Evolutionary conservation across 192 early-diverging fungal genomes (phyloP).

Genomic region (Coemansia umbellata): DNA sequence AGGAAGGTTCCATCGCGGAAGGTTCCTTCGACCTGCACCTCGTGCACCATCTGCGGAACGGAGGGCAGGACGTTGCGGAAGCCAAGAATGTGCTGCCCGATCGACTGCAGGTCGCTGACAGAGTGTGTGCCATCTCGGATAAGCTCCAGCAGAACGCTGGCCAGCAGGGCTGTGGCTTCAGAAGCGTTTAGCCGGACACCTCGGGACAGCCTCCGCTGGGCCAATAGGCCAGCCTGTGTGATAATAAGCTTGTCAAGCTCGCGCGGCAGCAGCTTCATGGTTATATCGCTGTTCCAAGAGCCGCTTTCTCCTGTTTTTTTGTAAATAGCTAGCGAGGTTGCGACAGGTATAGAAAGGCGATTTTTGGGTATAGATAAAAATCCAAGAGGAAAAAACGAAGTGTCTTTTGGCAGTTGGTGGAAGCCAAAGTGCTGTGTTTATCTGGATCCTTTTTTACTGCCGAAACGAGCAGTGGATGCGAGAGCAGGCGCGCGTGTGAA

Average conservation of each 20-base stretch:
- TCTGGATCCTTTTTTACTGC: too few relatives aligned
- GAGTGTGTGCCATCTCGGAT: slow-evolving; percentile 87
- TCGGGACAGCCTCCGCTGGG: slow-evolving; percentile 86
- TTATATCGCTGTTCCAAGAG: not conserved
- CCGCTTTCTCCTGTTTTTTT: not conserved
- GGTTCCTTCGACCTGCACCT: slow-evolving; percentile 91
- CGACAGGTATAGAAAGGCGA: not conserved
- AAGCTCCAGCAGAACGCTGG: slow-evolving; percentile 78
- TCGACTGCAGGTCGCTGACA: slow-evolving; percentile 81
- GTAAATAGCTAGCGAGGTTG: not conserved
- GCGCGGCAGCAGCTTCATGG: slow-evolving; percentile 79
- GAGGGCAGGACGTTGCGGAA: slow-evolving; percentile 74
- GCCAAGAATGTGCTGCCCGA: slow-evolving; percentile 86
- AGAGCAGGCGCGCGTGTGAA: too few relatives aligned
- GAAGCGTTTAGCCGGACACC: slow-evolving; percentile 84
- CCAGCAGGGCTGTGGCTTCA: slow-evolving; percentile 87
- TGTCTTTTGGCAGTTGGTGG: too few relatives aligned
- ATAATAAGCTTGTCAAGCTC: slow-evolving; percentile 94
- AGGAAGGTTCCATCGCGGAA: slow-evolving; percentile 93
- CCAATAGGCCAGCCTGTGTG: slow-evolving; percentile 80
- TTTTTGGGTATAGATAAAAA: not conserved
- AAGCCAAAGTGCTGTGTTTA: too few relatives aligned
- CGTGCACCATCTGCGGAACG: slow-evolving; percentile 65
- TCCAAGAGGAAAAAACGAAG: too few relatives aligned
- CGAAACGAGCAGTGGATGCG: too few relatives aligned